Evolutionary conservation across 495 filamentous ascomycete species (phyloP).

Genomic region (Hypoxylon lienhwacheense): DNA sequence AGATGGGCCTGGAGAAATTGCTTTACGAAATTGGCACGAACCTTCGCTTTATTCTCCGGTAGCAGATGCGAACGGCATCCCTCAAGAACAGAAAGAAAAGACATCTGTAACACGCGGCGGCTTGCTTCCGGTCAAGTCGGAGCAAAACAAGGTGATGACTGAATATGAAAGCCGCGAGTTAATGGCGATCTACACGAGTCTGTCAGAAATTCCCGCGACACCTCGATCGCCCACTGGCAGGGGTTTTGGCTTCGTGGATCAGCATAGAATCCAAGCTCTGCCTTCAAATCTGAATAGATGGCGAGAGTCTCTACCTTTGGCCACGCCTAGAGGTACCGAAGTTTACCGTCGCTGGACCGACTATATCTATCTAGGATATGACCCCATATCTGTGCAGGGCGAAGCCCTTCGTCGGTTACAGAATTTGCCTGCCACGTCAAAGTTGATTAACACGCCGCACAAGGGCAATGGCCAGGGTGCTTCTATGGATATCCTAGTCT

Average conservation of each 20-base stretch:
- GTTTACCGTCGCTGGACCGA: conserved; percentile 40
- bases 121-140: conserved; percentile 56
- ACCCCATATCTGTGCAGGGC: conserved; percentile 8
- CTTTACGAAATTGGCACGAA: conserved; percentile 40
- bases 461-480: conserved; percentile 16
- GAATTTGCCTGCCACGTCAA: not conserved
- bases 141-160: conserved; percentile 68
- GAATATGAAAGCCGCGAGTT: conserved; percentile 76
- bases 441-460: not conserved
- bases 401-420: conserved; percentile 28
- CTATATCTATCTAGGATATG: conserved; percentile 15
- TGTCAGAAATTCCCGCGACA: conserved; percentile 72
- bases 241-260: conserved; percentile 14
- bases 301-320: conserved; percentile 21
- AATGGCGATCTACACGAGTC: conserved; percentile 77
- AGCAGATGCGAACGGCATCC: conserved; percentile 38
- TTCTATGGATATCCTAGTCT: conserved; percentile 23
- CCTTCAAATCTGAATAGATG: conserved; percentile 28
- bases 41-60: not conserved
- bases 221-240: conserved; percentile 68
- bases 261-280: conserved; percentile 22
- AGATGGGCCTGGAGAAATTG: conserved; percentile 31
- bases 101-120: conserved; percentile 70
- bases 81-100: conserved; percentile 51
- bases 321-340: conserved; percentile 35